Percentiles rank a stretch among this genome's conserved stretches.
Conservation (phyloP, 345 rosid species). For the Cardamine resedifolia region DNA sequence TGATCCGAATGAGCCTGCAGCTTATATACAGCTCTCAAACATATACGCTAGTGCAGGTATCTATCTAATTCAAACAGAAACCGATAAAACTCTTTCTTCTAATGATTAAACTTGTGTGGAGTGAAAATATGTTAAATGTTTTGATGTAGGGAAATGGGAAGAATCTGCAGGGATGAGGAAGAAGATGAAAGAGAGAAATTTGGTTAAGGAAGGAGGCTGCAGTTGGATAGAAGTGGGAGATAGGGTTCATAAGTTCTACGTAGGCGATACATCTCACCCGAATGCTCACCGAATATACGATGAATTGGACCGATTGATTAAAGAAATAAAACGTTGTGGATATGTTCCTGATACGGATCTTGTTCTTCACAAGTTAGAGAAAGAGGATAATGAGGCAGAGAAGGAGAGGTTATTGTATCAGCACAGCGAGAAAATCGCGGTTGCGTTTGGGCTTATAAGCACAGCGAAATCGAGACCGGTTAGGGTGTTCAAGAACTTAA, state of each 20-base stretch:
- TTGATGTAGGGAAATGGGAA: conserved; percentile 55
- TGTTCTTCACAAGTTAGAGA: conserved; percentile 71
- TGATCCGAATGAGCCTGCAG: conserved; percentile 64
- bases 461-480: conserved; percentile 50
- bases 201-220: conserved; percentile 75
- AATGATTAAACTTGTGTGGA: background rate
- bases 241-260: conserved; percentile 63
- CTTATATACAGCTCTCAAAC: conserved; percentile 67
- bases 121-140: background rate
- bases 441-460: conserved; percentile 67
- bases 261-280: conserved; percentile 68
- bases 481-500: conserved; percentile 69
- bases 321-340: conserved; percentile 55
- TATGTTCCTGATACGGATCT: conserved; percentile 66
- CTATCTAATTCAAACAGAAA: background rate
- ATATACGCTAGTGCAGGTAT: conserved; percentile 57
- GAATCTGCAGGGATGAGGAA: conserved; percentile 53
- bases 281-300: conserved; percentile 44
- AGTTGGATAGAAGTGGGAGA: conserved; percentile 77
- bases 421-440: conserved; percentile 82
- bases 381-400: conserved; percentile 45
- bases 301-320: conserved; percentile 47
- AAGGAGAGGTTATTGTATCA: conserved; percentile 63
- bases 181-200: conserved; percentile 57
- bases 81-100: background rate